phyloP scores from a whole-genome alignment of 2,329 filamentous ascomycete species.

The Trichophyton rubrum region DNA sequence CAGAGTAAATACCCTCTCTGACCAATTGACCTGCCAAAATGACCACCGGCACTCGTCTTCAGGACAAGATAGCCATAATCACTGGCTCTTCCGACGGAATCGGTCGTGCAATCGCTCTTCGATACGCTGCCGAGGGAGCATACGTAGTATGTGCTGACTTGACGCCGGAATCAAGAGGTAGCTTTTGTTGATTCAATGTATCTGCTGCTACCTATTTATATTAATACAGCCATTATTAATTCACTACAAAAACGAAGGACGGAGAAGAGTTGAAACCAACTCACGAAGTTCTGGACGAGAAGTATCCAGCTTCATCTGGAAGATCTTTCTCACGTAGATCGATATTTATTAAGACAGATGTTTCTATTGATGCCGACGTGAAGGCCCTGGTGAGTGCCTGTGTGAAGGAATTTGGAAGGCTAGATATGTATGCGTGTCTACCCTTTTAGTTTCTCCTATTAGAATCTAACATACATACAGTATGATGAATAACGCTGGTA shows the following conservation, averaged over 20 bases:
- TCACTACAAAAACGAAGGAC: background rate
- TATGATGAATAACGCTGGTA: constrained; percentile 41
- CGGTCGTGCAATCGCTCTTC: constrained; percentile 14
- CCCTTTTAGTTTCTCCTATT: background rate
- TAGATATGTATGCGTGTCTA: constrained; percentile 31
- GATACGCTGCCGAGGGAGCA: constrained; percentile 16
- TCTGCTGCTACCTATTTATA: background rate
- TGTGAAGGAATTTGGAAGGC: constrained; percentile 27
- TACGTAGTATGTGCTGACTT: constrained; percentile 16
- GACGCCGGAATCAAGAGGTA: constrained; percentile 10
- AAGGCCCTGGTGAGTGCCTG: constrained; percentile 27
- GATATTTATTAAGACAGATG: constrained; percentile 36
- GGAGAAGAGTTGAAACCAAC: constrained; percentile 12
- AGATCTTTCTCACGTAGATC: constrained; percentile 1
- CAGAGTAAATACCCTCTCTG: background rate
- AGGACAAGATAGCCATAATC: constrained; percentile 15
- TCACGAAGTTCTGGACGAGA: constrained; percentile 10
- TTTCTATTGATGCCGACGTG: constrained; percentile 27
- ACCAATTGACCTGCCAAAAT: background rate
- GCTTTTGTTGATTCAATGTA: background rate
- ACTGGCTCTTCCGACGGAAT: constrained; percentile 16
- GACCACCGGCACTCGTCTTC: constrained; percentile 4
- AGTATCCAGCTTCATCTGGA: constrained; percentile 7
- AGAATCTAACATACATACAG: constrained; percentile 16
- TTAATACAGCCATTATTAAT: background rate